Evolutionary conservation across 805 yeast genomes (phyloP), one percentile per base, ranked within the genome.

Genomic region (Spathaspora sp.): DNA sequence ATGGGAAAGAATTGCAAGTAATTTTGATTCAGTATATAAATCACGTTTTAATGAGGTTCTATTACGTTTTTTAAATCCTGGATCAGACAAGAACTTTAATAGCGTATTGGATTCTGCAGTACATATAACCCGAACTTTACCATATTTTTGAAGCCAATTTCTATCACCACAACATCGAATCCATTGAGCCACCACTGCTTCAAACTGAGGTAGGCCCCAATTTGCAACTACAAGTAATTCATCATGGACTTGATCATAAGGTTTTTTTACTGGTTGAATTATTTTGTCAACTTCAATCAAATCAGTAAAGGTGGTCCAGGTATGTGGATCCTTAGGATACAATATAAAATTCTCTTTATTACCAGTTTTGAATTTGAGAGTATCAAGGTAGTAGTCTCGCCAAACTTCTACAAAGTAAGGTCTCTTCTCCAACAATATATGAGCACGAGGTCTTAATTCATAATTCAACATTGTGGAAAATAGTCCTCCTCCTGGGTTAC

Each of bases 181-280:
- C 83, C 90, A 87, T 67, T 89, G 96, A 51, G 87, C 83, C 23
- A 87, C 65, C 16, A 89, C 75, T 48, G 86, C 82, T 62, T 86
- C 94, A n/a, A n/a, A n/a, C 11, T 87, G 8, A 71, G 62, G 38
- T 62, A 76, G 72, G 0, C 87, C 75, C 28, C 86, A 69, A 60
- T 85, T 82, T 1, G 84, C 92, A 5, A 83, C 69, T 31, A 83
- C 72, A 32, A 88, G 66, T 23, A 87, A 72, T 50, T 77, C 77
- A 50, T 79, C 70, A 64, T 86, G 82, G 17, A 84, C 63, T 16
- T 69, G 64, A 55, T 69, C 70, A 42, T 78, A 52, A 1, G 67
- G 52, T 3, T 29, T 26, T 10, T 31, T 39, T 5, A n/a, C 20
- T 0, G 75, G 72, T 11, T 53, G 46, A 1, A 87, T 62, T 5